Percentiles rank a stretch among this genome's conserved stretches.
phyloP scores from a whole-genome alignment of 345 rosid species.

The Gossypium ekmanianum region DNA sequence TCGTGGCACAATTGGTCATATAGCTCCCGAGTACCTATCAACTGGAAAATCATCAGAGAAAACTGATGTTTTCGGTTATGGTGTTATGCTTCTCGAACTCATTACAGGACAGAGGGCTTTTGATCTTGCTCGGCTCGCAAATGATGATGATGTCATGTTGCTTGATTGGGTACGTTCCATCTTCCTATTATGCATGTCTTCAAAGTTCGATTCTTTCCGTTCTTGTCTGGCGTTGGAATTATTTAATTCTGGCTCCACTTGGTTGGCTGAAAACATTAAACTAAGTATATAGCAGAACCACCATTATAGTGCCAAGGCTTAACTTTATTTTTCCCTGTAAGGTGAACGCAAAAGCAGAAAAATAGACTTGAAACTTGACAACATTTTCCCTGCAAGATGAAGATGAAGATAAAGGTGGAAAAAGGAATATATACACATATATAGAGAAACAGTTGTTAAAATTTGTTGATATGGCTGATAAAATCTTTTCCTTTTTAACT shows the following conservation, averaged over 20 bases:
- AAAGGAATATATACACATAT: neutral
- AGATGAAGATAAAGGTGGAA: neutral
- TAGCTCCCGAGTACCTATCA: constrained; percentile 93
- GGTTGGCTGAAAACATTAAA: constrained; percentile 4
- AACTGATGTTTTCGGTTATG: constrained; percentile 95
- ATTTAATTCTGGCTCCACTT: neutral
- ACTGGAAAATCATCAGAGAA: constrained; percentile 90
- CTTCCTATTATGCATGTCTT: neutral
- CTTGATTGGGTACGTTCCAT: constrained; percentile 76
- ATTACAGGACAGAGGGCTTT: constrained; percentile 92
- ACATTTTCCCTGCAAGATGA: neutral
- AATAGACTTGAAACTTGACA: neutral
- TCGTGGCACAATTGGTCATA: constrained; percentile 92
- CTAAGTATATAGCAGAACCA: neutral
- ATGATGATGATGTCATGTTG: constrained; percentile 88
- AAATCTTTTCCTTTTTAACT: neutral
- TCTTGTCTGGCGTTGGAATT: neutral
- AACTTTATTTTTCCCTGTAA: neutral
- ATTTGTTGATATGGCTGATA: neutral
- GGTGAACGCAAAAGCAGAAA: neutral
- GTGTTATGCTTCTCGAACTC: constrained; percentile 96
- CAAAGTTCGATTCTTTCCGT: neutral
- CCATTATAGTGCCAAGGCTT: too few relatives aligned
- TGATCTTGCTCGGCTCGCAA: constrained; percentile 94
- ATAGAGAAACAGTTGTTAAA: neutral